These are phyloP conservation scores for Tubosaeta sp. DNA, from an alignment of 768 basidiomycete genomes.

Conservation along the genomic window DNA sequence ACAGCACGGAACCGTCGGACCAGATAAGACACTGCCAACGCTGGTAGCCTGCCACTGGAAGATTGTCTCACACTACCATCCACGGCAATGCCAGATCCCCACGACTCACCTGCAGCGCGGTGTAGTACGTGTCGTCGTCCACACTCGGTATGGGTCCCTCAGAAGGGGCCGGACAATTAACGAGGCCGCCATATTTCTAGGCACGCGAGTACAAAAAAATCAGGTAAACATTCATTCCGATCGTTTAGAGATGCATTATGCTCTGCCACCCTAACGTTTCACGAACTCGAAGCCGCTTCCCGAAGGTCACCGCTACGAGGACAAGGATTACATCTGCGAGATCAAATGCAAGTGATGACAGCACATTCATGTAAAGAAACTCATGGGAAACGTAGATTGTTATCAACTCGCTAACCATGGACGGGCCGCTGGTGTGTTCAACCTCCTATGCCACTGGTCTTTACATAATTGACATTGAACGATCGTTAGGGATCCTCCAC, in stretches of 20 bases:
- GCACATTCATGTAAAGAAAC: background rate
- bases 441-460: background rate
- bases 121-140: constrained; percentile 40
- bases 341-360: constrained; percentile 41
- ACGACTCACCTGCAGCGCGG: constrained; percentile 48
- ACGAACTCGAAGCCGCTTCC: constrained; percentile 59
- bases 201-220: constrained; percentile 29
- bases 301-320: constrained; percentile 49
- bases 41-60: too few relatives aligned
- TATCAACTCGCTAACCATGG: constrained; percentile 64
- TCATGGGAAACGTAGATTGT: constrained; percentile 39
- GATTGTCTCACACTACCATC: too few relatives aligned
- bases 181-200: constrained; percentile 60
- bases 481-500: constrained; percentile 39
- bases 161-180: constrained; percentile 57
- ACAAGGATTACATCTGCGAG: constrained; percentile 59
- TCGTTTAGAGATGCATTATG: constrained; percentile 65
- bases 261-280: constrained; percentile 60
- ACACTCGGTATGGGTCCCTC: constrained; percentile 53
- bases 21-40: too few relatives aligned
- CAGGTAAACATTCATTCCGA: too few relatives aligned
- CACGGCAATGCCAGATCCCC: constrained; percentile 25
- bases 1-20: too few relatives aligned
- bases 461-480: background rate
- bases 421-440: constrained; percentile 44